Evolutionary conservation across 192 early-diverging fungal genomes (phyloP).

Genomic region (Allomyces macrogynus): DNA sequence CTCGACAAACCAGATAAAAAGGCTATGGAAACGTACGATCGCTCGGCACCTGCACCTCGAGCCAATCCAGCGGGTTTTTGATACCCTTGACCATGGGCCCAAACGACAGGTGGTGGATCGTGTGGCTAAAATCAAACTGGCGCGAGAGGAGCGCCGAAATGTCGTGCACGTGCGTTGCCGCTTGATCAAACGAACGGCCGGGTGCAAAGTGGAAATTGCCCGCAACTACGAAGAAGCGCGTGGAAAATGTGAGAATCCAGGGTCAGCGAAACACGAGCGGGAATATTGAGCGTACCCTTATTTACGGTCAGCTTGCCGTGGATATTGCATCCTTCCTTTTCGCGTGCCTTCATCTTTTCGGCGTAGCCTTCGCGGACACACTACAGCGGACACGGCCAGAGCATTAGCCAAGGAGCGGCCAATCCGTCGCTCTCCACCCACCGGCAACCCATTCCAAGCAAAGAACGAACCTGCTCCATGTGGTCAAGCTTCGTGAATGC

Average conservation of each 20-base stretch:
- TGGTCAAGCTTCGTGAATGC: slow-evolving; percentile 46
- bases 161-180: slow-evolving; percentile 2
- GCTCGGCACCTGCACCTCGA: slow-evolving; percentile 4
- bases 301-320: slow-evolving; percentile 62
- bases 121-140: slow-evolving; percentile 61
- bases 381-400: slow-evolving; percentile 8
- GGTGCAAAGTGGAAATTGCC: slow-evolving; percentile 90
- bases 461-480: slow-evolving; percentile 52
- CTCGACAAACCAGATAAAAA: too few species aligned
- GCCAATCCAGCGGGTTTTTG: slow-evolving; percentile 38
- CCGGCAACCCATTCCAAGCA: too few species aligned
- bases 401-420: too few species aligned
- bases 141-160: slow-evolving; percentile 7
- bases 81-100: slow-evolving; percentile 31
- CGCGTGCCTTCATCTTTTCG: slow-evolving; percentile 50
- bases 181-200: slow-evolving; percentile 27
- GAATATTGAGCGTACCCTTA: slow-evolving; percentile 50
- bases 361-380: slow-evolving; percentile 69
- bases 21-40: not conserved
- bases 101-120: slow-evolving; percentile 63
- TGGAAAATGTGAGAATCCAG: too few species aligned
- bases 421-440: too few species aligned
- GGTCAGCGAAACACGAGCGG: slow-evolving; percentile 15
- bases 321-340: slow-evolving; percentile 76
- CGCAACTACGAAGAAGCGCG: slow-evolving; percentile 6